Evolutionary conservation across 2,329 filamentous ascomycete species (phyloP).

Genomic region (Exophiala spinifera): DNA sequence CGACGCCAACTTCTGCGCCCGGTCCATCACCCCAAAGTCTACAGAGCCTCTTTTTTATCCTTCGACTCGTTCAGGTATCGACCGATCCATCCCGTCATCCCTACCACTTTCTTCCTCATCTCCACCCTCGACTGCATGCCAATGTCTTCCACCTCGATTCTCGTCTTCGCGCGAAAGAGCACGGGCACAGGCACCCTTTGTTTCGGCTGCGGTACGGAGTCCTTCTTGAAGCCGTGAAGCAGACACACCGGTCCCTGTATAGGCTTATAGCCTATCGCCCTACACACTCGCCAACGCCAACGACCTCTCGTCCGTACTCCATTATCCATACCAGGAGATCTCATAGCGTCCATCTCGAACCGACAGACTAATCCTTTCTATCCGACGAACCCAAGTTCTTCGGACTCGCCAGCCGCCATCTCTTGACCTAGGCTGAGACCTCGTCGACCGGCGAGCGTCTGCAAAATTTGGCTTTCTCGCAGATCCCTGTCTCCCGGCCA

Average conservation of each 20-base stretch:
- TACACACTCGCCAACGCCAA: too few relatives aligned
- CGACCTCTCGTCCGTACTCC: too few relatives aligned
- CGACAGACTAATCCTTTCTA: constrained; percentile 1
- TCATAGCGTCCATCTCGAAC: not conserved
- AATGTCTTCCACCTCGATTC: not conserved
- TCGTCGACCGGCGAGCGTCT: constrained; percentile 12
- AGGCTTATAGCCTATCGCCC: too few relatives aligned
- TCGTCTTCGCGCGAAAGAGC: not conserved
- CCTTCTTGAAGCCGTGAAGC: not conserved
- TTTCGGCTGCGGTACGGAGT: not conserved
- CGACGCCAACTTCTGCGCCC: too few relatives aligned
- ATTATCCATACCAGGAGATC: too few relatives aligned
- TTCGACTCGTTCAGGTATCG: not conserved
- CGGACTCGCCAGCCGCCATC: not conserved
- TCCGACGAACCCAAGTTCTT: constrained; percentile 2
- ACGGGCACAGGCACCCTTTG: not conserved
- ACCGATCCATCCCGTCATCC: constrained; percentile 1
- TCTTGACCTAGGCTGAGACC: too few relatives aligned
- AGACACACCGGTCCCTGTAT: too few relatives aligned
- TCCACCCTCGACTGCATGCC: not conserved
- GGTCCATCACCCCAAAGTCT: too few relatives aligned
- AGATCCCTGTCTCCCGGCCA: constrained; percentile 3
- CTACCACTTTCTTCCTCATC: constrained; percentile 3
- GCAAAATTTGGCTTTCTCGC: constrained; percentile 7
- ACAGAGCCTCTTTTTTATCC: not conserved